A percentile compares a stretch with the other conserved stretches of the same genome.
Evolutionary conservation across 192 early-diverging fungal species (phyloP).

Genomic region (Coemansia sp.): DNA sequence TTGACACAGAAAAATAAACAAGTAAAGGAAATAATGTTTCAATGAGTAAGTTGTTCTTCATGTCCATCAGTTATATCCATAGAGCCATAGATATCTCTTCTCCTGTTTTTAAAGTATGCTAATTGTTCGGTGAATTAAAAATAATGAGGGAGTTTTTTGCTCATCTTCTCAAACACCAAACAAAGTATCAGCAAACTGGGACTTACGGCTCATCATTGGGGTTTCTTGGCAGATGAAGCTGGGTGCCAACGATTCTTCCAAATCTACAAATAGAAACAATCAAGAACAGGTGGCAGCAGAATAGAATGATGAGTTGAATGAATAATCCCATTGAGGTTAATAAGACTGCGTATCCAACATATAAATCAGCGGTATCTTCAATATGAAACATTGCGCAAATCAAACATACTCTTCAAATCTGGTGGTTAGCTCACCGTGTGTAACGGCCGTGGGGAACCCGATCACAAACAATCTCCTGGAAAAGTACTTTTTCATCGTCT

Average conservation of each 20-base stretch:
- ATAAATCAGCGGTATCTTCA: neutral
- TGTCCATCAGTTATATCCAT: too few species aligned
- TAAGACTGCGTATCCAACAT: neutral
- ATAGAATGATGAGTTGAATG: too few species aligned
- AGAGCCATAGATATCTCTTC: too few species aligned
- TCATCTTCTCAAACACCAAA: neutral
- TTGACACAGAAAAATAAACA: neutral
- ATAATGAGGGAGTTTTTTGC: neutral
- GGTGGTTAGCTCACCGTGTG: slow-evolving; percentile 32
- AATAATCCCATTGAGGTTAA: neutral
- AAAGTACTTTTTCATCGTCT: slow-evolving; percentile 25
- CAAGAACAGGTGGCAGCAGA: neutral
- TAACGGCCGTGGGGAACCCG: slow-evolving; percentile 31
- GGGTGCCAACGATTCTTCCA: slow-evolving; percentile 42
- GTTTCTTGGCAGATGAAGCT: slow-evolving; percentile 17
- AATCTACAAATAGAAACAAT: slow-evolving; percentile 25
- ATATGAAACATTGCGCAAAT: neutral
- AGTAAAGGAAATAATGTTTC: neutral
- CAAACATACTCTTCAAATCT: slow-evolving; percentile 47
- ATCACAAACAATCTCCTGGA: slow-evolving; percentile 38
- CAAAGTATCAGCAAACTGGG: neutral
- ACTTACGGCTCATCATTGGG: slow-evolving; percentile 47
- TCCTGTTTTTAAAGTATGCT: too few species aligned
- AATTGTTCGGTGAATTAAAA: too few species aligned
- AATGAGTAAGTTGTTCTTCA: neutral